Conservation (phyloP, 2,329 filamentous ascomycete genomes). For the Eutypa lata region DNA sequence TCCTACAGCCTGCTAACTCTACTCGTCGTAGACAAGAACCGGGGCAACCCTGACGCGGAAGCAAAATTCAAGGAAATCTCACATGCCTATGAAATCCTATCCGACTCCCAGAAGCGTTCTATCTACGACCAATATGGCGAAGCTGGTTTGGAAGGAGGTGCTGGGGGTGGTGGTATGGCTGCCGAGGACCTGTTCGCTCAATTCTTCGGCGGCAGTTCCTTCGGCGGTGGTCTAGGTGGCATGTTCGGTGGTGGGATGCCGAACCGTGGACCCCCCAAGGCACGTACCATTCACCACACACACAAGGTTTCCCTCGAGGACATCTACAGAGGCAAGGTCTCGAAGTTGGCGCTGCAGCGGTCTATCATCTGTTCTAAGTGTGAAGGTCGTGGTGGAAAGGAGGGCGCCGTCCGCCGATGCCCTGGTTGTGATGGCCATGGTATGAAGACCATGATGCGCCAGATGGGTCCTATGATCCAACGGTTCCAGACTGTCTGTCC, state of each 20-base stretch:
- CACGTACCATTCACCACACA: slow-evolving; percentile 94
- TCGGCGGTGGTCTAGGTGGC: slow-evolving; percentile 70
- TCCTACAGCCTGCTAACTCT: no score
- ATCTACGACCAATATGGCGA: slow-evolving; percentile 98
- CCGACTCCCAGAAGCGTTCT: slow-evolving; percentile 84
- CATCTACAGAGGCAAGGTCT: slow-evolving; percentile 96
- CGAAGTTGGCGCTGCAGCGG: slow-evolving; percentile 94
- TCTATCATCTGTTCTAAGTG: slow-evolving; percentile 96
- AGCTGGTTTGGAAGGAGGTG: slow-evolving; percentile 89
- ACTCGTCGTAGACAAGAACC: slow-evolving; percentile 77
- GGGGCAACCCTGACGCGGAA: slow-evolving; percentile 85
- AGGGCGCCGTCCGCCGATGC: slow-evolving; percentile 94
- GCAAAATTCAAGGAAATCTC: slow-evolving; percentile 99
- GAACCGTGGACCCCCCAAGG: slow-evolving; percentile 78
- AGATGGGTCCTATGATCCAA: slow-evolving; percentile 99
- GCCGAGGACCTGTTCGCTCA: slow-evolving; percentile 95
- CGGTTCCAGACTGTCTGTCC: slow-evolving; percentile 99
- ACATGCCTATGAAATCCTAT: slow-evolving; percentile 92
- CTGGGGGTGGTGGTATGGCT: slow-evolving; percentile 79
- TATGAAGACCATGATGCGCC: slow-evolving; percentile 99
- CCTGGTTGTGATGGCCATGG: slow-evolving; percentile 86
- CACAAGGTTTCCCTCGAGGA: slow-evolving; percentile 98
- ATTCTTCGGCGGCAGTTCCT: slow-evolving; percentile 81
- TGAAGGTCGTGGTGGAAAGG: slow-evolving; percentile 91
- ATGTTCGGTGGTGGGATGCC: slow-evolving; percentile 78